Percentiles rank a stretch among this genome's conserved stretches.
Evolutionary conservation across 176 grass and related monocot genomes (phyloP).

Genomic region (Saccharum officinarum): DNA sequence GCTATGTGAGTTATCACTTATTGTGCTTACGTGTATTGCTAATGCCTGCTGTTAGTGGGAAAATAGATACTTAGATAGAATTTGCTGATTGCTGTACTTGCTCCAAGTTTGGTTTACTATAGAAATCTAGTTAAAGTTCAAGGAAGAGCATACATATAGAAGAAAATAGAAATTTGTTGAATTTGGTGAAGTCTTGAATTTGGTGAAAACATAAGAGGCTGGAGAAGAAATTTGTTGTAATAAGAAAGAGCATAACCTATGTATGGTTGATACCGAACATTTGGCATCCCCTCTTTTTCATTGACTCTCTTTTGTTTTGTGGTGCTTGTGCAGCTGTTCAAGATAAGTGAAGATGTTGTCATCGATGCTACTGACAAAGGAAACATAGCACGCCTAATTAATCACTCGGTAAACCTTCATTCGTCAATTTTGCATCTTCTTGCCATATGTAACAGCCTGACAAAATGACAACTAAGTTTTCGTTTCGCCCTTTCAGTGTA

Average conservation of each 20-base stretch:
- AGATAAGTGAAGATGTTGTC: slow-evolving; percentile 93
- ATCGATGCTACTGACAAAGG: slow-evolving; percentile 89
- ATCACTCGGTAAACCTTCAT: slow-evolving; percentile 69
- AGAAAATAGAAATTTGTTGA: neutral
- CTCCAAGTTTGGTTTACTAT: neutral
- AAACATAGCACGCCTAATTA: slow-evolving; percentile 85
- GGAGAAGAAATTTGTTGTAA: neutral
- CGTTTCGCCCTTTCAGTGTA: slow-evolving; percentile 49
- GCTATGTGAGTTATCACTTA: slow-evolving; percentile 70
- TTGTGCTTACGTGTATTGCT: neutral
- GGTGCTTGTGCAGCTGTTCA: slow-evolving; percentile 66
- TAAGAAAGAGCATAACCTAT: neutral
- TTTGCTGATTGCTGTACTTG: neutral
- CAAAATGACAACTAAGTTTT: neutral
- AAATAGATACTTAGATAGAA: neutral
- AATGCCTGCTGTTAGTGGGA: neutral
- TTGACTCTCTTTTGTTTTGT: slow-evolving; percentile 18
- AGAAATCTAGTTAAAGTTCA: neutral
- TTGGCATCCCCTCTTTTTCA: neutral
- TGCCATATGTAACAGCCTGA: neutral
- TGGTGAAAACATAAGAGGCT: neutral
- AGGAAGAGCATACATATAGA: neutral
- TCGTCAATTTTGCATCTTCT: neutral
- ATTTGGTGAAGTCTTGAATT: neutral
- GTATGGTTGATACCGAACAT: neutral